These are phyloP conservation scores for Lactuca sativa DNA, from an alignment of 129 eudicot species.

Conservation along the genomic window DNA sequence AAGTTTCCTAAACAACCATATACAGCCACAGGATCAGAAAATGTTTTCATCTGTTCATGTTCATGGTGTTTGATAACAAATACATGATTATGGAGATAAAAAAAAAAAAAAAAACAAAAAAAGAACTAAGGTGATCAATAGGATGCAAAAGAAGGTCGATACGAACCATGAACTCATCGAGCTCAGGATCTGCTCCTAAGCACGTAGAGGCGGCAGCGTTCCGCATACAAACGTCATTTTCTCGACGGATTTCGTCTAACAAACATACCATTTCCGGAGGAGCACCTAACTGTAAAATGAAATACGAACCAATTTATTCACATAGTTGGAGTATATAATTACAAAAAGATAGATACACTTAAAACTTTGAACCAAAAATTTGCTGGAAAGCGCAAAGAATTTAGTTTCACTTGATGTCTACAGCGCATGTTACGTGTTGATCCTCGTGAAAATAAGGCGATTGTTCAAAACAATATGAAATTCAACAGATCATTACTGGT, in stretches of 20 bases:
- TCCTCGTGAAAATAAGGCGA: constrained; percentile 1
- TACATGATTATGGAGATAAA: background rate
- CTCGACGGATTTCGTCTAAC: constrained; percentile 77
- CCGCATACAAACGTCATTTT: constrained; percentile 47
- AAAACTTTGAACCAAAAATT: constrained; percentile 35
- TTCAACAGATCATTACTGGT: background rate
- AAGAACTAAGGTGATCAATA: background rate
- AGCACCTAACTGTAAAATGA: constrained; percentile 71
- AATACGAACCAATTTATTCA: background rate
- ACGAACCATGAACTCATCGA: constrained; percentile 88
- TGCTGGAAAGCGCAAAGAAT: constrained; percentile 1
- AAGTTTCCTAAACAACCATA: constrained; percentile 58
- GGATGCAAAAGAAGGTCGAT: background rate
- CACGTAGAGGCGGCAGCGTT: constrained; percentile 41
- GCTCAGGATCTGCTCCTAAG: constrained; percentile 89
- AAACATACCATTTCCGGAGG: constrained; percentile 71
- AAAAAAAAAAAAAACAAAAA: too few species aligned
- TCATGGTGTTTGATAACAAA: background rate
- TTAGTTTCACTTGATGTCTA: background rate
- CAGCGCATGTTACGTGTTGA: constrained; percentile 22
- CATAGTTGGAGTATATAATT: background rate
- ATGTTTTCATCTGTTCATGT: background rate
- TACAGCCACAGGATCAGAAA: background rate
- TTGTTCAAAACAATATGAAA: background rate
- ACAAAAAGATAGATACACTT: constrained; percentile 38